phyloP scores from a whole-genome alignment of 257 asterid species.

The Scutellaria barbata region DNA sequence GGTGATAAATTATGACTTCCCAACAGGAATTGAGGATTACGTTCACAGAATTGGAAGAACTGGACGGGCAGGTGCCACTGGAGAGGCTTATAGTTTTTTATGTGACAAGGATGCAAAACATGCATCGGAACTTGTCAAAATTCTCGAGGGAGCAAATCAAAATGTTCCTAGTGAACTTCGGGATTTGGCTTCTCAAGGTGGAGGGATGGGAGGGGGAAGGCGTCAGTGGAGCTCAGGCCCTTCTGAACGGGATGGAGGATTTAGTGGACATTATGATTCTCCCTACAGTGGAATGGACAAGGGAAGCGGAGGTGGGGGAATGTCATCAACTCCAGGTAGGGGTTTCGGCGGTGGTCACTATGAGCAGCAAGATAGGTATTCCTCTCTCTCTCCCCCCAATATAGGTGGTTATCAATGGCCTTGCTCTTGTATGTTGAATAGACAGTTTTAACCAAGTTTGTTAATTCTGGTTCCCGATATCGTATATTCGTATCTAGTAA shows the following conservation, averaged over 20 bases:
- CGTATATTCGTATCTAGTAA: too few relatives aligned
- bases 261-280: conserved; percentile 59
- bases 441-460: too few relatives aligned
- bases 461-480: too few relatives aligned
- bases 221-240: conserved; percentile 77
- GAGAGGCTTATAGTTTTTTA: conserved; percentile 79
- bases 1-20: conserved; percentile 91
- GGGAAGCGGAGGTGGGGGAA: conserved; percentile 56
- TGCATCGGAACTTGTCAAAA: conserved; percentile 79
- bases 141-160: conserved; percentile 90
- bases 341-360: conserved; percentile 44
- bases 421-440: neutral
- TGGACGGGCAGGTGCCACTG: conserved; percentile 96
- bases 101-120: conserved; percentile 71
- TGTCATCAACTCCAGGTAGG: conserved; percentile 43
- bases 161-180: conserved; percentile 76
- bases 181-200: conserved; percentile 72
- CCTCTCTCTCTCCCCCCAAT: neutral
- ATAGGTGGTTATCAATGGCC: neutral
- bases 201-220: conserved; percentile 75
- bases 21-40: conserved; percentile 91
- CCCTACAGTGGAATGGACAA: conserved; percentile 60
- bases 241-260: conserved; percentile 64
- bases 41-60: conserved; percentile 98
- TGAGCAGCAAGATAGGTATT: conserved; percentile 60